Evolutionary conservation across 495 filamentous ascomycete genomes (phyloP), one percentile per base, ranked within the genome.

Genomic region (Aspergillus sparsus): DNA sequence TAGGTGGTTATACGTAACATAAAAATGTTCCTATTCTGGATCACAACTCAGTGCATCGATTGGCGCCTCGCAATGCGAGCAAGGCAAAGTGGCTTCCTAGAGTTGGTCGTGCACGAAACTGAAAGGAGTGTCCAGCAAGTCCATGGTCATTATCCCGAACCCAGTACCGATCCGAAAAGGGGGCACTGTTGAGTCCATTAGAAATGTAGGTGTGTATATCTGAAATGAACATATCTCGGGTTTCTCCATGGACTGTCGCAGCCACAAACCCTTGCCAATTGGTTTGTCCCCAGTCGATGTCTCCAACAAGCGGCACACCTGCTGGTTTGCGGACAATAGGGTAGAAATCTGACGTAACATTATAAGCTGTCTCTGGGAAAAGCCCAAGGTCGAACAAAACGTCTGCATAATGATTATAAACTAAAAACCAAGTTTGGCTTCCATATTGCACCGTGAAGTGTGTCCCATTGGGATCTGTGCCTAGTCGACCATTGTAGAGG

Each of bases 41-140:
- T 10, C 5, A 55, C 10, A 27, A 37, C 6, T 12, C 16, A 21
- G 39, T 46, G 41, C 49, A 60, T 37, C 37, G 51, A 47, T 52
- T 52, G 32, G 32, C 39, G 8, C 53, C 60, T 18, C 58, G 49
- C 49, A 71, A 65, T 9, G 73, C 70, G 45, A 75, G 62, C 6
- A 77, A 34, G 0, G 77, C 76, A 61, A 74, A 80, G 51, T 80
- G 75, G 1, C 74, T 73, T 6, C 77, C 79, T 4, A 74, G 69
- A 7, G 77, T 73, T 2, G 77, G 77, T 18, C 79, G 63, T 15
- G 77, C 78, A 44, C 55, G 62, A 33, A 73, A 75, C 36, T 44
- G 31, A 68, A 71, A 61, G 54, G 35, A 67, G 51, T 56, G n/a
- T 7, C 46, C 69, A 18, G 46, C 61, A 53, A 36, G 64, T 64